Conservation (phyloP, 2,329 filamentous ascomycete species). For the Cordyceps cicadae region DNA sequence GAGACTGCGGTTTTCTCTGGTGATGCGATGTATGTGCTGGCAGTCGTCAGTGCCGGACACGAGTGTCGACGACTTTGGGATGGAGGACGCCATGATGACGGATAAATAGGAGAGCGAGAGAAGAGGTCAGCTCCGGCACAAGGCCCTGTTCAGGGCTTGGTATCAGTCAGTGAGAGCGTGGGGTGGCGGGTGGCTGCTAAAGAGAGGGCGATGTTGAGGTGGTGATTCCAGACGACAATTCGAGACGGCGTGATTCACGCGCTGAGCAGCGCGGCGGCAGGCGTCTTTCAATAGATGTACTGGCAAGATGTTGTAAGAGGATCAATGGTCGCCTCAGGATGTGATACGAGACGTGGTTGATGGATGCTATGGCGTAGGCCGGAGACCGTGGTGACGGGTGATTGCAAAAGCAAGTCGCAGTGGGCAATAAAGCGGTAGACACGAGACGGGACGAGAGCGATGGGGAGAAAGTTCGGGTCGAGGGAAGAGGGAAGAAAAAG, state of each 20-base stretch:
- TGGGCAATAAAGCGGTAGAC: background rate
- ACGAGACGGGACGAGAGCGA: background rate
- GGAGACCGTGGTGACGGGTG: too few species aligned
- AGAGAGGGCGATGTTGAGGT: background rate
- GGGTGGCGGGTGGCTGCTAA: background rate
- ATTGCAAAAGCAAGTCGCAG: background rate
- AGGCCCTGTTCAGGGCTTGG: constrained; percentile 3
- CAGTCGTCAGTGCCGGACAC: constrained; percentile 24
- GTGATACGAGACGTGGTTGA: background rate
- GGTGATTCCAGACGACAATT: background rate
- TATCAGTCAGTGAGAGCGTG: background rate
- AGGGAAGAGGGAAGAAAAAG: constrained; percentile 1
- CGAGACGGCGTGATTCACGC: background rate
- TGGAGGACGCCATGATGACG: constrained; percentile 16
- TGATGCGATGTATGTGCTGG: constrained; percentile 44
- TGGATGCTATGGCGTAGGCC: background rate
- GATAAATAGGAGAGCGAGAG: background rate
- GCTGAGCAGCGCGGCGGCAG: background rate
- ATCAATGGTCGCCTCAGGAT: background rate
- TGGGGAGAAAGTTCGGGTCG: background rate
- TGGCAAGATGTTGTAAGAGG: background rate
- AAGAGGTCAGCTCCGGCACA: background rate
- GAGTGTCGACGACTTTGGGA: constrained; percentile 26
- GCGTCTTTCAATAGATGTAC: background rate
- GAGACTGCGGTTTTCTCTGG: constrained; percentile 66